Conservation (phyloP, 225 moss, liverwort and hornwort species). For the Climacium dendroides region DNA sequence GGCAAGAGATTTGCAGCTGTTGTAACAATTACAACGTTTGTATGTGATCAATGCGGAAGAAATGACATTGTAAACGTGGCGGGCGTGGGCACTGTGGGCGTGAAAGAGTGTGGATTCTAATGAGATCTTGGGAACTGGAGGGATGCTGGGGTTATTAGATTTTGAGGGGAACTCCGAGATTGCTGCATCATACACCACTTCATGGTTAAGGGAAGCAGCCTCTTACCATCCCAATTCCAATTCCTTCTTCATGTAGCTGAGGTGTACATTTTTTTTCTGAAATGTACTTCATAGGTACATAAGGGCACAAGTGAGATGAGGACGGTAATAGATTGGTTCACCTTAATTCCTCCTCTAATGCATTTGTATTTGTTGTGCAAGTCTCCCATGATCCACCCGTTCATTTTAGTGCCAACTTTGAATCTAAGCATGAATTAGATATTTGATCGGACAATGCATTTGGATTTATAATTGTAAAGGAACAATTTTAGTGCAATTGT, state of each 20-base stretch:
- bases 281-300: neutral
- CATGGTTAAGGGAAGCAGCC: neutral
- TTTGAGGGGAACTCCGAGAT: conserved; percentile 10
- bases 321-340: neutral
- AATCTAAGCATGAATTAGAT: no score
- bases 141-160: conserved; percentile 2
- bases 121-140: conserved; percentile 23
- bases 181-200: conserved; percentile 4
- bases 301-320: neutral
- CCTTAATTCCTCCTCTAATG: neutral
- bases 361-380: neutral
- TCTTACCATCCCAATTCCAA: neutral
- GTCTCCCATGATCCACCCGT: rapidly evolving
- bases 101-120: conserved; percentile 28
- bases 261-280: neutral
- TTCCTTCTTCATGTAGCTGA: neutral
- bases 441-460: neutral
- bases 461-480: neutral
- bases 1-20: neutral
- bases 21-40: neutral
- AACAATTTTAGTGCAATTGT: neutral
- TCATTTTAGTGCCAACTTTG: rapidly evolving
- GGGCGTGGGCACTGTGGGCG: neutral
- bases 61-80: neutral
- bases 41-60: neutral